Base-by-base conservation (phyloP, 352 stramenopile genomes). In the Blastocystis sp. region DNA sequence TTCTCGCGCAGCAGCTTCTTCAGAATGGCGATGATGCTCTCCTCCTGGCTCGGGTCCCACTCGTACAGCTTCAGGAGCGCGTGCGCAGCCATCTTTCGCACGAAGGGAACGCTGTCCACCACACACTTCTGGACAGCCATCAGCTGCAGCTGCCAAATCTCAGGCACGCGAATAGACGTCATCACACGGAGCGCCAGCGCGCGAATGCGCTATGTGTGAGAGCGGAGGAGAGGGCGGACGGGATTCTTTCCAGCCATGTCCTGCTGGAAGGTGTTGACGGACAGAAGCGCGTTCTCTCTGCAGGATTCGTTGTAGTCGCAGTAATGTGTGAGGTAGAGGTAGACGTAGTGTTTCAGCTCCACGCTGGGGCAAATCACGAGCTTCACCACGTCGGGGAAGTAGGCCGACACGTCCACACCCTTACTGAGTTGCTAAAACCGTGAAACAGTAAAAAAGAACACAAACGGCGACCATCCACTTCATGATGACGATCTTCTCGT, bases 311-410 rank as follows among this genome's bases (percentile, higher is more conserved):
- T 94, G 43, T 92, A 92, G 84, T 95, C 93, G 3, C 92, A 93
- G 76, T 95, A 95, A 89, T 95, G 93, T 43, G 94, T 93, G 43
- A 95, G 89, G 89, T 95, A 95, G 91, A 95, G 94, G 89, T 95
- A 95, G 71, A 95, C 93, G 77, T 95, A 92, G 82, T 95, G 94
- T 90, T 95, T 95, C 28, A 95, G 92, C 76, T 95, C 93, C 21
- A 95, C 93, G 17, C 90, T 94, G 63, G 93, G 92, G 65, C 94
- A 92, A 89, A 95, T 95, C 34, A 95, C 93, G 89, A 95, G 94
- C 90, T 95, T 95, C 61, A 95, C 93, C 48, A 95, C 93, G 65
- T 95, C 93, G 3, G 93, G 92, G 76, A 95, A 95, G 90, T 94
- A 94, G 48, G 91, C 90, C 24, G 92, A 94, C 38, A 95, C 92